Conservation (phyloP, 1,284 basidiomycete species). For the Heterobasidion irregulare region DNA sequence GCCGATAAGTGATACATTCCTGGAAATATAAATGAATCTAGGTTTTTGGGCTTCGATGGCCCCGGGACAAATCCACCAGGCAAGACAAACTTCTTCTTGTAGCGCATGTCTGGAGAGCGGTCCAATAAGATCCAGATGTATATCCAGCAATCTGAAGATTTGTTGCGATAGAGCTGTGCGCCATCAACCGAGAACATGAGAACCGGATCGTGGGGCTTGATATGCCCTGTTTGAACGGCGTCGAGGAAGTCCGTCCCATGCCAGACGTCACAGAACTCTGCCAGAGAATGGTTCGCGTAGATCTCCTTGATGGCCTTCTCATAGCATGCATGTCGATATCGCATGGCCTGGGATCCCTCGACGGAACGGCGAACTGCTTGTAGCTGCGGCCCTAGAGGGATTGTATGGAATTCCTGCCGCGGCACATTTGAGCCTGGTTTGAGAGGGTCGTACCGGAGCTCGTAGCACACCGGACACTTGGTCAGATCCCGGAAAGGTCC, state of each 20-base stretch:
- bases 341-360: slow-evolving; percentile 10
- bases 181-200: slow-evolving; percentile 15
- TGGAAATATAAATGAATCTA: slow-evolving; percentile 11
- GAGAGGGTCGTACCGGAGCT: slow-evolving; percentile 7
- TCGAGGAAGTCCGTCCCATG: slow-evolving; percentile 3
- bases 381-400: slow-evolving; percentile 18
- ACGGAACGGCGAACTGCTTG: slow-evolving; percentile 12
- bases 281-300: neutral
- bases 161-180: slow-evolving; percentile 14
- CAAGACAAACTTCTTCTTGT: slow-evolving; percentile 10
- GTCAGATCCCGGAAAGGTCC: slow-evolving; percentile 19
- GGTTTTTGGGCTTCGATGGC: slow-evolving; percentile 9
- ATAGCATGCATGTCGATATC: slow-evolving; percentile 5
- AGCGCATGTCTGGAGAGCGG: slow-evolving; percentile 11
- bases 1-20: slow-evolving; percentile 3
- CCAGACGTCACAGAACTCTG: neutral
- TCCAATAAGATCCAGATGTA: slow-evolving; percentile 14
- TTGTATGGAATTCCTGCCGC: slow-evolving; percentile 12
- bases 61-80: slow-evolving; percentile 12
- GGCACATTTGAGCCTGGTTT: neutral
- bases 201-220: slow-evolving; percentile 6
- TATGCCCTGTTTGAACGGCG: neutral
- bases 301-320: slow-evolving; percentile 3
- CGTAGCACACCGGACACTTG: slow-evolving; percentile 17
- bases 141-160: slow-evolving; percentile 16